Evolutionary conservation across 2,329 filamentous ascomycete species (phyloP).

Genomic region (Exophiala aquamarina): DNA sequence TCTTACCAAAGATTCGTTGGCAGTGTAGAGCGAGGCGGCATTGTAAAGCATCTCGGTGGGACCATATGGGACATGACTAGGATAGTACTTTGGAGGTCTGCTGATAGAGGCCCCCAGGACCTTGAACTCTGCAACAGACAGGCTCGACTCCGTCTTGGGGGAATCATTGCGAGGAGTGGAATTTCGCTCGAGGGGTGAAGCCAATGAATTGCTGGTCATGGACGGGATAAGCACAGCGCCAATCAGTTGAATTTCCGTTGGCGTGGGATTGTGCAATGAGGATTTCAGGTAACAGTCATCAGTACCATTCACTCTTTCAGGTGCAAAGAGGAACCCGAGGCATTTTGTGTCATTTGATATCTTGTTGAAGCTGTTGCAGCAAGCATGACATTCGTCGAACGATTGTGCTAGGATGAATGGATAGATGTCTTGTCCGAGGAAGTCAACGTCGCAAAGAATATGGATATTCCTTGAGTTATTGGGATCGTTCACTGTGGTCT

Average conservation of each 20-base stretch:
- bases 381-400: constrained; percentile 29
- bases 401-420: constrained; percentile 29
- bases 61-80: constrained; percentile 25
- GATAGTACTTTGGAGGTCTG: constrained; percentile 30
- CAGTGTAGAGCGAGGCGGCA: constrained; percentile 26
- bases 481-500: constrained; percentile 9
- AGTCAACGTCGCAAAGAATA: constrained; percentile 32
- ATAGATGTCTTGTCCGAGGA: constrained; percentile 27
- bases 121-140: constrained; percentile 23
- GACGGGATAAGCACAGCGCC: constrained; percentile 21
- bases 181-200: not conserved
- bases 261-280: constrained; percentile 23
- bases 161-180: constrained; percentile 2
- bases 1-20: constrained; percentile 31
- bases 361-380: constrained; percentile 30
- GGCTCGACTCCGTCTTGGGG: constrained; percentile 1
- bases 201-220: not conserved
- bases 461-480: constrained; percentile 22
- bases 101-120: constrained; percentile 29
- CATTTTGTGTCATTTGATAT: constrained; percentile 18
- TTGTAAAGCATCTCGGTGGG: constrained; percentile 23
- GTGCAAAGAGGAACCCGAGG: constrained; percentile 30
- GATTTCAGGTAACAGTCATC: constrained; percentile 35
- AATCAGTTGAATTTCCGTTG: constrained; percentile 26
- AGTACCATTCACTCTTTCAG: constrained; percentile 23